These are phyloP conservation scores for Durusdinium trenchii DNA, from an alignment of 73 alveolate species.

Conservation along the genomic window DNA sequence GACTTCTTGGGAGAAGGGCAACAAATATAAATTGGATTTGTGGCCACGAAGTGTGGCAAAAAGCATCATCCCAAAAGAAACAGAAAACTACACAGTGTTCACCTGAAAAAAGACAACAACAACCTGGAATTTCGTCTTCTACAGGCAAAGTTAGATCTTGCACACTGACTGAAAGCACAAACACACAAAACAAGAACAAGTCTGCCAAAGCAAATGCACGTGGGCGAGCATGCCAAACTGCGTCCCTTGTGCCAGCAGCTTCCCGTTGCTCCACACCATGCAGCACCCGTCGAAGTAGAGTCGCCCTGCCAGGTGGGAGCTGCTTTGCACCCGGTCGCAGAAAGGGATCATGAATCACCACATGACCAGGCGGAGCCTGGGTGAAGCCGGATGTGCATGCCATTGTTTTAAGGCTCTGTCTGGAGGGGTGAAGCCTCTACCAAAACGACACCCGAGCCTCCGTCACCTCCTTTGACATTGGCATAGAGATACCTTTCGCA, in stretches of 20 bases:
- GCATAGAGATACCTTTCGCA: conserved; percentile 96
- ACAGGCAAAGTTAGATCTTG: no score
- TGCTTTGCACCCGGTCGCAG: neutral
- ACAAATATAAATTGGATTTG: no score
- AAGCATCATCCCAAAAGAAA: no score
- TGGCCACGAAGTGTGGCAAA: no score
- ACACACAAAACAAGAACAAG: no score
- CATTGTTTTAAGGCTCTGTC: neutral
- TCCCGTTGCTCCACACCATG: conserved; percentile 98
- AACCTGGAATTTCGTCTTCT: no score
- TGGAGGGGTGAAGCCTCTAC: neutral
- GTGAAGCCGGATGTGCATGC: neutral
- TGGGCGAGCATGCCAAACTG: conserved; percentile 97
- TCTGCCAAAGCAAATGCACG: no score
- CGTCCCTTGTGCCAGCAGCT: conserved; percentile 96
- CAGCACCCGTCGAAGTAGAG: conserved; percentile 98
- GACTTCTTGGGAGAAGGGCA: no score
- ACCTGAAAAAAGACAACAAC: no score
- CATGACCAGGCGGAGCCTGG: neutral
- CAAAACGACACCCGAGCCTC: conserved; percentile 51
- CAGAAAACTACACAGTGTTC: no score
- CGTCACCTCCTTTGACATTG: conserved; percentile 97
- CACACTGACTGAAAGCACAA: no score
- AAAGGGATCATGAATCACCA: neutral
- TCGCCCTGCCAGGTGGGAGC: conserved; percentile 90